Conservation (phyloP, 371 early-diverging fungal species). For the Lichtheimia ramosa region DNA sequence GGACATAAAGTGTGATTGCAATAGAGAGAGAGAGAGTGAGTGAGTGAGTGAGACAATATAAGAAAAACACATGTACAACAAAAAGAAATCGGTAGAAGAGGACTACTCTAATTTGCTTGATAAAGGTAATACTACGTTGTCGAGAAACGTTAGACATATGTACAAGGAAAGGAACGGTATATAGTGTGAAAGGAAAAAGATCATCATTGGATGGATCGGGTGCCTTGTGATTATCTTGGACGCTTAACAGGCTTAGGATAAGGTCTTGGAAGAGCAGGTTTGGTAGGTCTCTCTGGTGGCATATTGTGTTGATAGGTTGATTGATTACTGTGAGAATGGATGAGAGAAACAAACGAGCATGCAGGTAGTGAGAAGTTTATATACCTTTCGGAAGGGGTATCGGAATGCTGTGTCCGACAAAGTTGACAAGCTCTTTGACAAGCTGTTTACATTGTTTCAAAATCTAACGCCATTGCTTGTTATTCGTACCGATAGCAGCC, state of each 20-base stretch:
- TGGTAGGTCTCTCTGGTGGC: conserved; percentile 36
- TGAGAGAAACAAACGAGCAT: not conserved
- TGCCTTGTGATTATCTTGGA: conserved; percentile 12
- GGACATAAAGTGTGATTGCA: no score
- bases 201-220: not conserved
- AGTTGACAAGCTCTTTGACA: conserved; percentile 7
- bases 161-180: conserved; percentile 1
- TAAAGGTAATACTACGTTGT: no score
- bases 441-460: not conserved
- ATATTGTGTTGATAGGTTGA: conserved; percentile 6
- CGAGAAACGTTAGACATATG: no score
- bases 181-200: not conserved
- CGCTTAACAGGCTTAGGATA: conserved; percentile 27
- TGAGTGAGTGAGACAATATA: no score
- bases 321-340: conserved; percentile 1
- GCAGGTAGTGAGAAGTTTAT: conserved; percentile 1
- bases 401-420: conserved; percentile 1
- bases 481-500: conserved; percentile 7
- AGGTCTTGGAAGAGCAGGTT: conserved; percentile 27
- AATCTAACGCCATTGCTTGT: no score
- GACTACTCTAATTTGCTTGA: no score
- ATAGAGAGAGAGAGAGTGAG: no score
- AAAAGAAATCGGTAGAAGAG: no score
- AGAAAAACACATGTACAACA: no score
- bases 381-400: conserved; percentile 2